Evolutionary conservation across 106 monocot genomes (phyloP), one percentile per base, ranked within the genome.

Genomic region (Ottelia alismoides): DNA sequence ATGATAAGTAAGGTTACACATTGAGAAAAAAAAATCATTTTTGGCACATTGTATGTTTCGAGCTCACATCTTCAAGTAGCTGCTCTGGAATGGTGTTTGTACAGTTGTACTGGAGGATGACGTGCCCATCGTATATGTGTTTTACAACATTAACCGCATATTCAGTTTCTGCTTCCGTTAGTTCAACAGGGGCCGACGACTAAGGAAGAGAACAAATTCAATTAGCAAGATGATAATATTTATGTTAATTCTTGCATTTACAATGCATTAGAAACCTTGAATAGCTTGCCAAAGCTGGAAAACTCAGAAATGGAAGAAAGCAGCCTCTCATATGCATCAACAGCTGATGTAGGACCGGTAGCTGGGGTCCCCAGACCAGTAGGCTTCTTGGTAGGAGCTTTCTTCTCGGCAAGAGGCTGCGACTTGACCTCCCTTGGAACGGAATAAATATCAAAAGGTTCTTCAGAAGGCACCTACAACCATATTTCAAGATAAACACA

Each of bases 101-200:
- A 52, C 96, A 98, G 72, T 98, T 89, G 70, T 79, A 98, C 65
- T 98, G 96, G 62, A 98, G 76, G 2, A 98, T 72, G 69, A 98
- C 63, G 61, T 89, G 89, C 16, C 64, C 70, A 35, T 76, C 82
- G 55, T 61, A 98, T 22, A 98, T 77, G 62, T 98, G 96, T 65
- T 98, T 98, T 40, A 98, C 85, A 43, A 85, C 85, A 73, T 79
- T 89, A 23, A 98, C 89, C 22, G 96, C 68, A 66, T 98, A 98
- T 64, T 98, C 96, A 22, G 96, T 98, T 70, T 98, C 96, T 52
- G 96, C 85, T 64, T 89, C 96, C 2, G 96, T 98, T 76, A 98
- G 70, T 64, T 98, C 96, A 24, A 98, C 74, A 40, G 96, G 85
- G 28, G 89, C 58, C 65, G 89, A 98, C 61, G 96, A 98, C 96